A percentile compares a stretch with the other conserved stretches of the same genome.
phyloP scores from a whole-genome alignment of 208 protist genomes.

The Trypanosoma avium region DNA sequence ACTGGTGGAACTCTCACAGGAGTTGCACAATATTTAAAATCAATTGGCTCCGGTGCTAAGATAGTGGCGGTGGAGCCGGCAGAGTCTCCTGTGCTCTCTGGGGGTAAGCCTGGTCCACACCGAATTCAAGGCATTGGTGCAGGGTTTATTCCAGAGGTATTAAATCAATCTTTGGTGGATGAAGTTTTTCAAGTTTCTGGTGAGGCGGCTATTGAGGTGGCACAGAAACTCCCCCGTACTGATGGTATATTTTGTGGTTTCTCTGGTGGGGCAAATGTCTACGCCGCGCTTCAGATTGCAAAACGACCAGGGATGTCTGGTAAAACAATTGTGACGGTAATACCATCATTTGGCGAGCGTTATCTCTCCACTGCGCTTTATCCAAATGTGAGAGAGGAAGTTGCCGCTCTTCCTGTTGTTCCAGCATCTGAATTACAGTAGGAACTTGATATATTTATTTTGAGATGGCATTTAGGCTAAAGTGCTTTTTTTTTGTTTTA shows the following conservation, averaged over 20 bases:
- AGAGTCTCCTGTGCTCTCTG: conserved; percentile 84
- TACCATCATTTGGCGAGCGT: conserved; percentile 89
- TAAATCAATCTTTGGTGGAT: conserved; percentile 64
- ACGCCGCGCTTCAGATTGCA: conserved; percentile 78
- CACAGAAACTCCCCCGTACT: conserved; percentile 68
- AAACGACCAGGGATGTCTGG: conserved; percentile 82
- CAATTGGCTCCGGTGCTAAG: conserved; percentile 40
- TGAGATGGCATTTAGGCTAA: neutral
- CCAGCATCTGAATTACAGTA: conserved; percentile 57
- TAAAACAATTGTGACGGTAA: conserved; percentile 88
- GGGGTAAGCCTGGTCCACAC: conserved; percentile 80
- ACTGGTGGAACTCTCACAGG: conserved; percentile 88
- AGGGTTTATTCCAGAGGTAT: conserved; percentile 83
- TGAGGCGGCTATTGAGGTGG: conserved; percentile 65
- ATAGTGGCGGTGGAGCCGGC: conserved; percentile 85
- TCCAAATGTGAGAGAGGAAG: conserved; percentile 65
- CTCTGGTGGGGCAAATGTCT: conserved; percentile 81
- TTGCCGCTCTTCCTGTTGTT: conserved; percentile 66
- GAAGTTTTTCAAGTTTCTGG: conserved; percentile 73
- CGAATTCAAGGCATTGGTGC: conserved; percentile 92
- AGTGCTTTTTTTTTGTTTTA: conserved; percentile 16
- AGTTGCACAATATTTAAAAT: conserved; percentile 71
- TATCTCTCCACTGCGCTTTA: conserved; percentile 88
- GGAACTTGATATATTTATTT: neutral
- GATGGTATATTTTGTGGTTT: conserved; percentile 88